Evolutionary conservation across 345 rosid genomes (phyloP).

Genomic region (Citropsis articulata): DNA sequence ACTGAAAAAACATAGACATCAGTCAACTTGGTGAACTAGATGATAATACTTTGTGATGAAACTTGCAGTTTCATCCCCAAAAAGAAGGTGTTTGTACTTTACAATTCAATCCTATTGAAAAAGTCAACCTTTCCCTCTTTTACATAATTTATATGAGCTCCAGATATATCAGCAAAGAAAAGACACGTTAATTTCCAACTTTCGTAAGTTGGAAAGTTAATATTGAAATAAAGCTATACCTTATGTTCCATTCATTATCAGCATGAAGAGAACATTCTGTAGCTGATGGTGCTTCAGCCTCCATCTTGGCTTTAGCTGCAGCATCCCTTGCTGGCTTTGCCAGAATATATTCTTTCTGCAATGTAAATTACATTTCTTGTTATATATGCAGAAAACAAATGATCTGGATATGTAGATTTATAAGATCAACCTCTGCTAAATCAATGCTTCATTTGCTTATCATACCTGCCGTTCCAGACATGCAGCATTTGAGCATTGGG

Average conservation of each 20-base stretch:
- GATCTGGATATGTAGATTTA: conserved; percentile 6
- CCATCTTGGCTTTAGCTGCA: conserved; percentile 85
- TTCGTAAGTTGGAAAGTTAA: not conserved
- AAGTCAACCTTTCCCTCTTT: not conserved
- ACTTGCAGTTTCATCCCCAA: not conserved
- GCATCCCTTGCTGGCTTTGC: conserved; percentile 86
- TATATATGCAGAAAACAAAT: conserved; percentile 13
- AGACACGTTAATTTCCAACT: not conserved
- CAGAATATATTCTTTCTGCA: conserved; percentile 75
- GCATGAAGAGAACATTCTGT: conserved; percentile 62
- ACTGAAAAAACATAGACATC: conserved; percentile 29
- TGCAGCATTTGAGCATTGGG: conserved; percentile 85
- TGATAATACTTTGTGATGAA: not conserved
- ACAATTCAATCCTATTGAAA: not conserved
- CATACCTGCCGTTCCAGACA: conserved; percentile 92
- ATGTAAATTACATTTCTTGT: conserved; percentile 5
- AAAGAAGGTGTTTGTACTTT: not conserved
- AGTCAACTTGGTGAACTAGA: not conserved
- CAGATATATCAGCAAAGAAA: not conserved
- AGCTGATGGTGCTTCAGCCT: conserved; percentile 48
- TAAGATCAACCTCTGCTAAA: not conserved
- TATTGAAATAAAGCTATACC: conserved; percentile 36
- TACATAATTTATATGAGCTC: not conserved
- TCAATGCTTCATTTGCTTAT: conserved; percentile 11
- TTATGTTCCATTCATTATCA: conserved; percentile 96